Base-by-base conservation (phyloP, 257 asterid genomes). In the Ehretia macrophylla region DNA sequence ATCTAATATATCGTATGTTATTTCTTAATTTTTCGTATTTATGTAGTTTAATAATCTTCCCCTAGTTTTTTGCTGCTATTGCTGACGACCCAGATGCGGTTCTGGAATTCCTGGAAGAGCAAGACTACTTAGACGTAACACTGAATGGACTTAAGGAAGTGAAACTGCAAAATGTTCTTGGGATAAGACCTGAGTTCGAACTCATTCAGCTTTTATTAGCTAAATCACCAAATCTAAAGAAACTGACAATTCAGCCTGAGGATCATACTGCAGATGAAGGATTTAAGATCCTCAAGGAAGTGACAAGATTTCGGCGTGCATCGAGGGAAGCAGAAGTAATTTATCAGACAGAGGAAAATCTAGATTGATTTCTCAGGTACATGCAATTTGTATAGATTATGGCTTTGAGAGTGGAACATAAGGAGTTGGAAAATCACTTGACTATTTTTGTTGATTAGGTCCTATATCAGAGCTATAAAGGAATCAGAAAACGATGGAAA, bases 101-200 rank as follows among this genome's bases (percentile, higher is more conserved):
- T 45, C 4, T 17, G 12, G 0, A 8, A 8, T 4, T 20, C 42
- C 45, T 38, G 21, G 14, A 21, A 16, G 64, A 10, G 65, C 54
- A 38, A 21, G 71, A 66, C 17, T 21, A 20, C 23, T 66, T 59
- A 0, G 39, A 51, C 12, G 17, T 55, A 3, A 35, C 47, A 1
- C 46, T 64, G 8, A 37, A 64, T 56, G 51, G 27, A 22, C 69
- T 65, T 56, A 56, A 23, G 23, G n/a, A 47, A 16, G 70, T 64
- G 63, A 56, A 65, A 27, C 58, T 56, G 40, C 20, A 16, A 56
- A 8, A 13, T 23, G 35, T 65, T 32, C 0, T 19, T 35, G 57
- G 46, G 13, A 56, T 51, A 0, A 32, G 19, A 16, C 8, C 51
- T 21, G 53, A 65, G 58, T 47, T 67, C 54, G 23, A 45, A 8